Evolutionary conservation across 768 basidiomycete genomes (phyloP).

Genomic region (Hydnum rufescens): DNA sequence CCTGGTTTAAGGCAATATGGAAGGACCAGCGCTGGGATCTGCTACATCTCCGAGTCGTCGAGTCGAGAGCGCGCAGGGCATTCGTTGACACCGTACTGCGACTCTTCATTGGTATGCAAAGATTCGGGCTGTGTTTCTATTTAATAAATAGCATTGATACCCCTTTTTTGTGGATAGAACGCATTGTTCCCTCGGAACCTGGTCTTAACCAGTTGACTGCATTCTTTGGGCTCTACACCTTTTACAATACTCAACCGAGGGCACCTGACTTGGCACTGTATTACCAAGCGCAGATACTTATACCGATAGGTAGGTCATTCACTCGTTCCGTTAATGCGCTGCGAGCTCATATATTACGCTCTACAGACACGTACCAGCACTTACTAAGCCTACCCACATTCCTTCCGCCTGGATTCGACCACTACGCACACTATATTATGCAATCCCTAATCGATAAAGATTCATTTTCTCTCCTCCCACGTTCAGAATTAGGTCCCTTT

Average conservation of each 20-base stretch:
- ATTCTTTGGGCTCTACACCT: constrained; percentile 40
- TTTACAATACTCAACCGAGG: constrained; percentile 51
- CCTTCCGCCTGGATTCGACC: constrained; percentile 28
- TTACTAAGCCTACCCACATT: constrained; percentile 30
- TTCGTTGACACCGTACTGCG: constrained; percentile 41
- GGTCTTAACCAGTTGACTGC: constrained; percentile 38
- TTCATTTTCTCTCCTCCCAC: constrained; percentile 43
- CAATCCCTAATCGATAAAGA: constrained; percentile 26
- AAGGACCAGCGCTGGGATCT: constrained; percentile 45
- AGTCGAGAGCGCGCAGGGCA: constrained; percentile 39
- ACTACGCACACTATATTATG: constrained; percentile 31
- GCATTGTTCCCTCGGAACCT: constrained; percentile 27
- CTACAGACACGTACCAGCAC: constrained; percentile 34
- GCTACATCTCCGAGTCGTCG: constrained; percentile 57
- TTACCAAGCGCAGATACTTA: constrained; percentile 32
- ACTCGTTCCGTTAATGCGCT: no score
- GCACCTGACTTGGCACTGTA: constrained; percentile 24
- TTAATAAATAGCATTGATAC: not conserved
- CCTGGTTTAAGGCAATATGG: constrained; percentile 56
- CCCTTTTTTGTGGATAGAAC: constrained; percentile 26
- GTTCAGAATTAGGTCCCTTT: not conserved
- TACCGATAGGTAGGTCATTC: constrained; percentile 36
- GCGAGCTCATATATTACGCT: not conserved
- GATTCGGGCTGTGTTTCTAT: not conserved
- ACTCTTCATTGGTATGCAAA: constrained; percentile 38